Evolutionary conservation across 805 yeast genomes (phyloP).

Genomic region (Blastobotrys peoriensis): DNA sequence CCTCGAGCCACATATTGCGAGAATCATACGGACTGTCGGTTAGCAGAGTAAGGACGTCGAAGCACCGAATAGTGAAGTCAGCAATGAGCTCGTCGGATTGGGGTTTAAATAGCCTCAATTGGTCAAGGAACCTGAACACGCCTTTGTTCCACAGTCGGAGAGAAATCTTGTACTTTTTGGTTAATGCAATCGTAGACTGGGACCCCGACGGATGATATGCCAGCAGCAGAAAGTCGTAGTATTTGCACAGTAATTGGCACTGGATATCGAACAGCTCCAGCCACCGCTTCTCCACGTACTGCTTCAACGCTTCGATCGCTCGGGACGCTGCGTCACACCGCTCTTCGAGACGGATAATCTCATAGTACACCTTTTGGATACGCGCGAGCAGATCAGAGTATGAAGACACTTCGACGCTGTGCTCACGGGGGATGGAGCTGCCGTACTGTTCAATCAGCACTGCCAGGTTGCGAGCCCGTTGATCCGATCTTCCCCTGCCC

Average conservation of each 20-base stretch:
- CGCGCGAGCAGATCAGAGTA: slow-evolving; percentile 10
- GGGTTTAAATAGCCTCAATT: slow-evolving; percentile 16
- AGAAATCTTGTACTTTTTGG: slow-evolving; percentile 21
- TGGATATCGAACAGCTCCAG: slow-evolving; percentile 14
- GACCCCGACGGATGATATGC: slow-evolving; percentile 21
- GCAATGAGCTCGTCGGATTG: slow-evolving; percentile 15
- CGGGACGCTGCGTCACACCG: slow-evolving; percentile 8
- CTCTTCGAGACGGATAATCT: slow-evolving; percentile 18
- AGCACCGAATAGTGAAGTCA: slow-evolving; percentile 19
- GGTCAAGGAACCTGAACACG: slow-evolving; percentile 21
- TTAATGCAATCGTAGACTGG: slow-evolving; percentile 15
- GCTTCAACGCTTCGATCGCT: slow-evolving; percentile 2
- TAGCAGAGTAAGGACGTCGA: slow-evolving; percentile 18
- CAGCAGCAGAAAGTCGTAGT: slow-evolving; percentile 21
- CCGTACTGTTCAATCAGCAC: not conserved
- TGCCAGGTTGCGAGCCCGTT: not conserved
- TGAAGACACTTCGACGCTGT: not conserved
- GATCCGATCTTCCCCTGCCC: slow-evolving; percentile 9
- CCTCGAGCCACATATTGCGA: slow-evolving; percentile 61
- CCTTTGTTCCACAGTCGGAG: slow-evolving; percentile 23
- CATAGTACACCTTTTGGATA: slow-evolving; percentile 19
- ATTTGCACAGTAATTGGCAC: slow-evolving; percentile 16
- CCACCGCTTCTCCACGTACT: slow-evolving; percentile 7
- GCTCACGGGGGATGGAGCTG: not conserved
- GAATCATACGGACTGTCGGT: slow-evolving; percentile 23